Conservation (phyloP, 2,329 filamentous ascomycete genomes). For the Aureobasidium leucospermi region DNA sequence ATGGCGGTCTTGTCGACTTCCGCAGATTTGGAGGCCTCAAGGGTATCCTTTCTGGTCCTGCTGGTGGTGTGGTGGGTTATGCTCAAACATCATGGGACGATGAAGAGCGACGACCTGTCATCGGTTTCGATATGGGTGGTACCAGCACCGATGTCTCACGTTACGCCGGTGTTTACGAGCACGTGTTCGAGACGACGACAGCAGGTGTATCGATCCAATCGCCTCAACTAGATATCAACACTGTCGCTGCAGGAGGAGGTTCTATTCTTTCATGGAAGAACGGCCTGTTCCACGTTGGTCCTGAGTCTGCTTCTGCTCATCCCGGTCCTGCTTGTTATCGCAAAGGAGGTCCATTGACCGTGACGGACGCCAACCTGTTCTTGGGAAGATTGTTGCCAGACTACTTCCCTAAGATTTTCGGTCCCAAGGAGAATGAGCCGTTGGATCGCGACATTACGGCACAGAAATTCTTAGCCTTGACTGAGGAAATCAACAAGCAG, state of each 20-base stretch:
- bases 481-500: conserved; percentile 35
- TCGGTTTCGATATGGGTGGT: conserved; percentile 26
- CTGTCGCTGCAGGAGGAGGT: conserved; percentile 41
- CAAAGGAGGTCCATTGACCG: conserved; percentile 29
- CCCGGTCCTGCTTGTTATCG: conserved; percentile 29
- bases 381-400: conserved; percentile 26
- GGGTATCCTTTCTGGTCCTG: conserved; percentile 29
- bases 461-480: conserved; percentile 37
- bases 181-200: conserved; percentile 27
- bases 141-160: conserved; percentile 28
- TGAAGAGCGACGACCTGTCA: conserved; percentile 50
- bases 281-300: conserved; percentile 22
- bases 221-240: conserved; percentile 28
- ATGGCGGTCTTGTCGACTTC: conserved; percentile 26
- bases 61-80: conserved; percentile 30
- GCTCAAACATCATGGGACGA: conserved; percentile 27
- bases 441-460: conserved; percentile 37
- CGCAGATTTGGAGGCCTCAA: conserved; percentile 26
- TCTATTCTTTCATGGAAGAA: conserved; percentile 31
- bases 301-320: conserved; percentile 30
- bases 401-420: conserved; percentile 29
- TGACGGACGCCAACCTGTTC: conserved; percentile 30
- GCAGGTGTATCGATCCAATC: conserved; percentile 26
- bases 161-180: conserved; percentile 27
- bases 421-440: conserved; percentile 24